These are phyloP conservation scores for Parafenestella ontariensis DNA, from an alignment of 2,329 filamentous ascomycete species.

Conservation along the genomic window DNA sequence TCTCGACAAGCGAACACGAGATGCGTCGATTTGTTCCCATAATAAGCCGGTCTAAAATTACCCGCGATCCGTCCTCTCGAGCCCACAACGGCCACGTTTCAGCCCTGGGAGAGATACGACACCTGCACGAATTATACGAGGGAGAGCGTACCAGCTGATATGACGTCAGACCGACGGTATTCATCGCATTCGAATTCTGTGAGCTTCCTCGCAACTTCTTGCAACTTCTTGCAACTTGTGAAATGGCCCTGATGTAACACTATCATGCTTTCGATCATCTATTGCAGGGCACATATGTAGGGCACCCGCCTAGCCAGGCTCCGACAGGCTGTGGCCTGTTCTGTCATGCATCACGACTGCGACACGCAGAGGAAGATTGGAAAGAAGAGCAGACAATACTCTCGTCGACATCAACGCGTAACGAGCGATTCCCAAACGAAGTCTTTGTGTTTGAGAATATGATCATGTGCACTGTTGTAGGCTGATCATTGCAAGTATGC, in stretches of 20 bases:
- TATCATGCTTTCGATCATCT: background rate
- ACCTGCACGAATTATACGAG: no score
- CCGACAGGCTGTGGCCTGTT: background rate
- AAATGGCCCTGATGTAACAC: background rate
- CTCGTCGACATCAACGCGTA: background rate
- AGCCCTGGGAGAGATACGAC: conserved; percentile 18
- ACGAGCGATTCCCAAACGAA: background rate
- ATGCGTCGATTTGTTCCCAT: background rate
- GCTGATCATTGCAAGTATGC: background rate
- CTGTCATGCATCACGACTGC: background rate
- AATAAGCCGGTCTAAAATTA: conserved; percentile 1
- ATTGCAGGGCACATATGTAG: background rate
- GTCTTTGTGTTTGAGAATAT: background rate
- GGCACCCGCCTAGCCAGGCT: background rate
- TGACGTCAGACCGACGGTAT: conserved; percentile 1
- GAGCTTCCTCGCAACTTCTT: background rate
- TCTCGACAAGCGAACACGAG: background rate
- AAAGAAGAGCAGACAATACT: no score
- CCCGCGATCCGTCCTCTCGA: background rate
- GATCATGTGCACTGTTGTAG: background rate
- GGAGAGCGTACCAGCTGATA: background rate
- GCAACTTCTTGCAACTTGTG: no score
- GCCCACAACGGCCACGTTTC: conserved; percentile 2
- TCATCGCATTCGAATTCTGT: background rate
- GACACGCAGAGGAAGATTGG: background rate